phyloP scores from a whole-genome alignment of 2,329 filamentous ascomycete genomes.

The Xylaria sp. region DNA sequence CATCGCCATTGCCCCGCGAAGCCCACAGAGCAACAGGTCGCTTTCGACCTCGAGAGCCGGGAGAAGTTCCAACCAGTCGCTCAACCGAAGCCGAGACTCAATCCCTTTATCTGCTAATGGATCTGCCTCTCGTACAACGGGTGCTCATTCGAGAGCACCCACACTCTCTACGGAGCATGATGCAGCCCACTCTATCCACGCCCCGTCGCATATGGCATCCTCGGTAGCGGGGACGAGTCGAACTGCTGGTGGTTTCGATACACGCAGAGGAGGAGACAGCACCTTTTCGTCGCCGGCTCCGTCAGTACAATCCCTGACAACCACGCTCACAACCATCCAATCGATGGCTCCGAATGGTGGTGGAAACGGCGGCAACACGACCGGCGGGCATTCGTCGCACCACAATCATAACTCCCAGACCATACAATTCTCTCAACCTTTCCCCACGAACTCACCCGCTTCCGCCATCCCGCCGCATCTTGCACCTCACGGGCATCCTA shows the following conservation, averaged over 20 bases:
- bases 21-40: constrained; percentile 63
- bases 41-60: constrained; percentile 67
- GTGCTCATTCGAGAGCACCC: constrained; percentile 78
- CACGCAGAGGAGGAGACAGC: constrained; percentile 75
- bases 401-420: constrained; percentile 57
- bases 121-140: constrained; percentile 66
- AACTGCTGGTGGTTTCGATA: constrained; percentile 73
- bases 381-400: constrained; percentile 56
- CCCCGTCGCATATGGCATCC: constrained; percentile 76
- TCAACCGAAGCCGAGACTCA: constrained; percentile 68
- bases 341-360: constrained; percentile 71
- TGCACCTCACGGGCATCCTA: constrained; percentile 65
- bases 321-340: constrained; percentile 87
- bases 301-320: constrained; percentile 82
- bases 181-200: constrained; percentile 76
- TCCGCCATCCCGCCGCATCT: constrained; percentile 80
- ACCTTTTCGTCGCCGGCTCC: constrained; percentile 87
- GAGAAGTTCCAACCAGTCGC: constrained; percentile 62
- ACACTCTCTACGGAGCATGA: constrained; percentile 88
- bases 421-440: constrained; percentile 74
- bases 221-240: constrained; percentile 78
- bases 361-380: constrained; percentile 47
- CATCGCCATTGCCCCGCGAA: constrained; percentile 52
- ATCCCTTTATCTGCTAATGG: constrained; percentile 70
- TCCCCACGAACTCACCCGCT: constrained; percentile 71